A percentile compares a stretch with the other conserved stretches of the same genome.
phyloP scores from a whole-genome alignment of 2,329 filamentous ascomycete genomes.

The Colletotrichum filicis region DNA sequence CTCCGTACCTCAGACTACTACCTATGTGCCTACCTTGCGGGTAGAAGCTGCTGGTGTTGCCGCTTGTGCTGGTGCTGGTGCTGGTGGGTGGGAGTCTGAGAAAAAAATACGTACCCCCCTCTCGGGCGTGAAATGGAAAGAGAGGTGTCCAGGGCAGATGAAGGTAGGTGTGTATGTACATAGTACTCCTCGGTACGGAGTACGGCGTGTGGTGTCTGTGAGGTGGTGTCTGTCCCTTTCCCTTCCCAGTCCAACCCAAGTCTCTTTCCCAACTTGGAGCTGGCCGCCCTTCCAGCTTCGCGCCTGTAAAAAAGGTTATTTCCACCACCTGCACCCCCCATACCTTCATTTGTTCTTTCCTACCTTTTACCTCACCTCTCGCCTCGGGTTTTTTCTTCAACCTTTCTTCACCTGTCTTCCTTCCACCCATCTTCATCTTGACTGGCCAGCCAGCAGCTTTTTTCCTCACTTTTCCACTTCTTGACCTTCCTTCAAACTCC shows the following conservation, averaged over 20 bases:
- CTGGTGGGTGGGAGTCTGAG: not conserved
- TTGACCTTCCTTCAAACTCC: constrained; percentile 37
- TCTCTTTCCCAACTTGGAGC: constrained; percentile 42
- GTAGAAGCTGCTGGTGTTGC: too few species aligned
- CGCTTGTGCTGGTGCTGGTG: too few species aligned
- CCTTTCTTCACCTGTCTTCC: constrained; percentile 13
- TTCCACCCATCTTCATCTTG: constrained; percentile 24
- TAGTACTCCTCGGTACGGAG: not conserved
- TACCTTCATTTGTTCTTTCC: constrained; percentile 14
- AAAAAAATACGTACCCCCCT: not conserved
- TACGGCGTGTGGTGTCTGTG: not conserved
- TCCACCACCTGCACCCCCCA: constrained; percentile 40
- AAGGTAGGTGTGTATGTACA: not conserved
- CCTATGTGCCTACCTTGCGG: too few species aligned
- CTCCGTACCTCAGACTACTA: too few species aligned
- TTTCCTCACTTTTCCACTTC: constrained; percentile 38
- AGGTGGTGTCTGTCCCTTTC: constrained; percentile 34
- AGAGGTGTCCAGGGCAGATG: not conserved
- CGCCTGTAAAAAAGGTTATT: constrained; percentile 51
- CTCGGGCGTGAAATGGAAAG: not conserved
- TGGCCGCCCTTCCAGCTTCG: constrained; percentile 51
- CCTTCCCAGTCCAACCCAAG: constrained; percentile 34
- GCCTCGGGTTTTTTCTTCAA: constrained; percentile 5
- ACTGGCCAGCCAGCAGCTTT: constrained; percentile 35
- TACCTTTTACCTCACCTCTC: constrained; percentile 23